Evolutionary conservation across 2,329 filamentous ascomycete genomes (phyloP).

Genomic region (Lachnellula hyalina): DNA sequence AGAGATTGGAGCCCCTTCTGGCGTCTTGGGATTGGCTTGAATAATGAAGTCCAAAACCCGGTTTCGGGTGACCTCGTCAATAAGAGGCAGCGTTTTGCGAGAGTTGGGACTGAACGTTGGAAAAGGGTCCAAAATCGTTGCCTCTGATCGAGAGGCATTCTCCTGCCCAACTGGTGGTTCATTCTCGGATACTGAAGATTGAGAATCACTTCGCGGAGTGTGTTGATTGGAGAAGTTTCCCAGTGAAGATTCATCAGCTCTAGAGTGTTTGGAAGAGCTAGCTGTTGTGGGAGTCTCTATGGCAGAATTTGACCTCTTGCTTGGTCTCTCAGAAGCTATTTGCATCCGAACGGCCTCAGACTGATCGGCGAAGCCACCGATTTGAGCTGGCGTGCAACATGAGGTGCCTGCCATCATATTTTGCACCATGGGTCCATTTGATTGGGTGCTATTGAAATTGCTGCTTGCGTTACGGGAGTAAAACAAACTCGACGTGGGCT

Average conservation of each 20-base stretch:
- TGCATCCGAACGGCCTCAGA: background rate
- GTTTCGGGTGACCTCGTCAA: conserved; percentile 38
- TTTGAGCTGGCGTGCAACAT: background rate
- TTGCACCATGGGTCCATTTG: background rate
- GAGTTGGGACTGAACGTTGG: conserved; percentile 26
- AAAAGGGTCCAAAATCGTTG: conserved; percentile 15
- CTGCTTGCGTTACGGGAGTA: background rate
- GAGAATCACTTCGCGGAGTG: background rate
- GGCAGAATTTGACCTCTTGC: background rate
- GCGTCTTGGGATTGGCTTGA: conserved; percentile 42
- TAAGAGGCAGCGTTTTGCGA: conserved; percentile 16
- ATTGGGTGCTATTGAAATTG: background rate
- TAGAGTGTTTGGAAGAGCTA: background rate
- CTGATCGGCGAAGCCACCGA: background rate
- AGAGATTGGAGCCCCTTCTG: conserved; percentile 42
- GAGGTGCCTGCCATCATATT: background rate
- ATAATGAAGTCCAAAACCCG: conserved; percentile 46
- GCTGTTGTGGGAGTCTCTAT: background rate
- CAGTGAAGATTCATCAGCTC: background rate
- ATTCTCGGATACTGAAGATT: conserved; percentile 5
- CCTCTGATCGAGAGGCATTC: background rate
- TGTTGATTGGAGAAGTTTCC: background rate
- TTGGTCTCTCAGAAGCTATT: background rate
- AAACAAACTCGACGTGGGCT: background rate
- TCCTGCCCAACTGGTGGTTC: background rate